A percentile compares a stretch with the other conserved stretches of the same genome.
Conservation (phyloP, 1,139 yeast species). For the Suhomyces coccinellae region DNA sequence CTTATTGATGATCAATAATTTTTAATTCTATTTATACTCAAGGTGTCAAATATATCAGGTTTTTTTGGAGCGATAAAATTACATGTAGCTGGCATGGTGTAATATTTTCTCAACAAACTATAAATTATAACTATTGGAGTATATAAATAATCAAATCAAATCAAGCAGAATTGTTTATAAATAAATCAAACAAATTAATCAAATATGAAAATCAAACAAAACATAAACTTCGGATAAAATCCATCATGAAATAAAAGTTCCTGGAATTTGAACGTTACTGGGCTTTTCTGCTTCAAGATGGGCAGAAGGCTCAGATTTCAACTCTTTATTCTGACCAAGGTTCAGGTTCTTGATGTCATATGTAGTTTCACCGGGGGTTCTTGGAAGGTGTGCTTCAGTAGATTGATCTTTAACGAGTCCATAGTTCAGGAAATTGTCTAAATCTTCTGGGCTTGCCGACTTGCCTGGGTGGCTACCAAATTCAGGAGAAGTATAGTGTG, state of each 20-base stretch:
- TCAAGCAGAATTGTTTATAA: not conserved
- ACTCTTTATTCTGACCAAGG: not conserved
- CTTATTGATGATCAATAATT: not conserved
- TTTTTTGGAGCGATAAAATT: not conserved
- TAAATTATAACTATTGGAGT: no score
- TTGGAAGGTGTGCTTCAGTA: constrained; percentile 4
- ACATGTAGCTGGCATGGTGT: not conserved
- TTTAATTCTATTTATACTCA: constrained; percentile 1
- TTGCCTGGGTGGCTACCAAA: no score
- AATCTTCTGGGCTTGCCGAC: no score
- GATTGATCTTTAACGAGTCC: constrained; percentile 3
- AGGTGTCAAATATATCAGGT: constrained; percentile 1
- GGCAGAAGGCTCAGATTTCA: not conserved
- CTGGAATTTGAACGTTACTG: constrained; percentile 5
- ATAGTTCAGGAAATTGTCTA: not conserved
- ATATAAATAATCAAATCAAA: no score
- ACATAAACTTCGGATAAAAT: not conserved
- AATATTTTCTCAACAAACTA: not conserved
- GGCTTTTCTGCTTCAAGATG: not conserved
- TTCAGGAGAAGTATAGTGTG: no score
- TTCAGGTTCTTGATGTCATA: not conserved
- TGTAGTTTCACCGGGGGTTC: constrained; percentile 1
- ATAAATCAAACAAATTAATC: not conserved
- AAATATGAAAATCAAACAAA: not conserved
- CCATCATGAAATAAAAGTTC: constrained; percentile 8